Base-by-base conservation (phyloP, 352 stramenopile species). In the Phytophthora sp. region DNA sequence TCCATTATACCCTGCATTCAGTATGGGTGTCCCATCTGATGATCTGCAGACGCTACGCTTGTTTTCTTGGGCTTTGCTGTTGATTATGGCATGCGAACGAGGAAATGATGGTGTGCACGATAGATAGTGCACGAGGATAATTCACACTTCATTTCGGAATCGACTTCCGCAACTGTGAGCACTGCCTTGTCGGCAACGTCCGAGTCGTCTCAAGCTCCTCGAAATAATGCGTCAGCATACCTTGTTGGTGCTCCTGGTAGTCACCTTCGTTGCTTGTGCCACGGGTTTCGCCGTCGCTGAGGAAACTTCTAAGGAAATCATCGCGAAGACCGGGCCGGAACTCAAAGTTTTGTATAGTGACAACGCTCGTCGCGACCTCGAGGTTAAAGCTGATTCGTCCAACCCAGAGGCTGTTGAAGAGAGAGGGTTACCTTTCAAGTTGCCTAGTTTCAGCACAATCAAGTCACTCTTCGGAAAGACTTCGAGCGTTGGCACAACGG, bases 101-200 rank as follows among this genome's bases (percentile, higher is more conserved):
- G 20, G 41, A 49, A 49, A 7, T 5, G 41, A 49, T 29, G 41
- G 18, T 49, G 41, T 20, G 21, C 21, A n/a, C n/a, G n/a, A n/a
- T 39, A 39, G 20, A 16, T 49, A 21, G 15, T 3, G 21, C 21
- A 18, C n/a, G n/a, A n/a, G n/a, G n/a, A n/a, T n/a, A n/a, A n/a
- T n/a, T 27, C 41, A 9, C 24, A n/a, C 49, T 63, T 21, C 44
- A 51, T 31, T 51, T 11, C 36, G 9, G 36, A 44, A 44, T 24
- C n/a, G 36, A 15, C 23, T 24, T 9, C 15, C 44, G 7, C 4
- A 9, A 24, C 44, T 49, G 20, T 30, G 23, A 24, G n/a, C 41
- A 24, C n/a, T n/a, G n/a, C n/a, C n/a, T n/a, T n/a, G n/a, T n/a
- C 36, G n/a, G 12, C 16, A 13, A 39, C 33, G 13, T 39, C 13